Percentiles rank a stretch among this genome's conserved stretches.
Conservation (phyloP, 805 yeast species). For the Wickerhamomyces sydowiorum region DNA sequence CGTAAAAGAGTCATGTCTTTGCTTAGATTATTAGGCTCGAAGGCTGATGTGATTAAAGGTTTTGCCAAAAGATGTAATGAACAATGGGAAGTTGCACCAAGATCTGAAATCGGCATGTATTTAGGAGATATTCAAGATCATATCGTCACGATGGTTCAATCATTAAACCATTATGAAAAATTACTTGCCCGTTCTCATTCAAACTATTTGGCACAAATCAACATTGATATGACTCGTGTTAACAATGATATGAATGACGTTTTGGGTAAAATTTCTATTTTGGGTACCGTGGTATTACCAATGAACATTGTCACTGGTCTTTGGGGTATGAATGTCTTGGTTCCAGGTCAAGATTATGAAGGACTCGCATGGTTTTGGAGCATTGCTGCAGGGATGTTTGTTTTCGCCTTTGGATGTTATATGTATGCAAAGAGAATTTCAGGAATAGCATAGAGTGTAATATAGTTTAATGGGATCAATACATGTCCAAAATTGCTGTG, state of each 20-base stretch:
- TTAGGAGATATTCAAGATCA: slow-evolving; percentile 98
- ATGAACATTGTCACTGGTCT: slow-evolving; percentile 93
- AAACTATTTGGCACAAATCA: slow-evolving; percentile 92
- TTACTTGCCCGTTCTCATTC: slow-evolving; percentile 92
- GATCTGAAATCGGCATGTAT: slow-evolving; percentile 88
- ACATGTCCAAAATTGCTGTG: too few relatives aligned
- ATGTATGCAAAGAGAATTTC: slow-evolving; percentile 41
- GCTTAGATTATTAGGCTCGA: slow-evolving; percentile 75
- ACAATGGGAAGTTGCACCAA: slow-evolving; percentile 72
- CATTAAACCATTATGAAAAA: slow-evolving; percentile 91
- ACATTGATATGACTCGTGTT: slow-evolving; percentile 95
- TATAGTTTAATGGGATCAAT: too few relatives aligned
- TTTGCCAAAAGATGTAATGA: slow-evolving; percentile 89
- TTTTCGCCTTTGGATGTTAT: slow-evolving; percentile 42
- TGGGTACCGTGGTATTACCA: slow-evolving; percentile 94
- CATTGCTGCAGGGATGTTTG: slow-evolving; percentile 39
- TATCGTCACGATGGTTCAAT: slow-evolving; percentile 94
- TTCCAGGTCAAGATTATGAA: slow-evolving; percentile 82
- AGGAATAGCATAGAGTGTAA: slow-evolving; percentile 18
- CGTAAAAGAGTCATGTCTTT: slow-evolving; percentile 92
- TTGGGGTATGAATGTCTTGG: slow-evolving; percentile 98
- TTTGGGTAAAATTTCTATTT: slow-evolving; percentile 82
- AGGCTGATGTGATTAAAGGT: slow-evolving; percentile 97
- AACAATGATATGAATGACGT: slow-evolving; percentile 97
- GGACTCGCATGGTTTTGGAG: slow-evolving; percentile 62